Percentiles rank a stretch among this genome's conserved stretches.
These are phyloP conservation scores for Phallus indusiatus DNA, from an alignment of 768 basidiomycete species.

Conservation along the genomic window DNA sequence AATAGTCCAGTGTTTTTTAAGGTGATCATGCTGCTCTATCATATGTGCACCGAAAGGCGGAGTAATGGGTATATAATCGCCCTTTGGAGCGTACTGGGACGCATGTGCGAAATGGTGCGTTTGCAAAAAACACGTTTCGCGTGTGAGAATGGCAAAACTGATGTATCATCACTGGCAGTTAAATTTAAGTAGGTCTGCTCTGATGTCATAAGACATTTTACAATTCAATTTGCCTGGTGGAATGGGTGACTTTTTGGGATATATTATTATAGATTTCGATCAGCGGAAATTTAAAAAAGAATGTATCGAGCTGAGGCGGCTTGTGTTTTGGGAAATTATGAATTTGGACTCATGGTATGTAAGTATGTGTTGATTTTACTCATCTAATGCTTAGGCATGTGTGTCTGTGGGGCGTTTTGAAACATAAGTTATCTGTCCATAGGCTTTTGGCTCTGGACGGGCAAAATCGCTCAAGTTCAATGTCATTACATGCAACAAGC, in stretches of 20 bases:
- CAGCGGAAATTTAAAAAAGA: slow-evolving; percentile 4
- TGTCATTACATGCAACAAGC: slow-evolving; percentile 5
- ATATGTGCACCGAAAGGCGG: slow-evolving; percentile 5
- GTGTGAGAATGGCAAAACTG: background rate
- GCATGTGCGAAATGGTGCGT: slow-evolving; percentile 7
- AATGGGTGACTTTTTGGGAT: background rate
- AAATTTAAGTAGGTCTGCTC: background rate
- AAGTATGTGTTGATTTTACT: background rate
- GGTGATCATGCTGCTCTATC: slow-evolving; percentile 4
- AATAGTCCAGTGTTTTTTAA: background rate
- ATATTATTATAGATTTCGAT: slow-evolving; percentile 3
- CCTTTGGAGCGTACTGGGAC: slow-evolving; percentile 6
- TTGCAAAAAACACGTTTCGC: no score
- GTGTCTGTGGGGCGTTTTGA: background rate
- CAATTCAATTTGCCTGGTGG: no score
- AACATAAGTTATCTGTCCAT: background rate
- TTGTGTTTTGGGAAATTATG: slow-evolving; percentile 9
- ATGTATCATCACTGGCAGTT: background rate
- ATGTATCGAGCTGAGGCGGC: background rate
- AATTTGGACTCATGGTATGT: slow-evolving; percentile 9
- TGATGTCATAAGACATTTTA: background rate
- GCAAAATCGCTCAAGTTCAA: slow-evolving; percentile 5
- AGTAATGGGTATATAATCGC: slow-evolving; percentile 5
- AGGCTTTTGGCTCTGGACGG: slow-evolving; percentile 8
- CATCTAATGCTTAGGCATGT: background rate